Percentiles rank a stretch among this genome's conserved stretches.
These are phyloP conservation scores for Acanthamoeba healyi DNA, from an alignment of 208 protist genomes.

Conservation along the genomic window DNA sequence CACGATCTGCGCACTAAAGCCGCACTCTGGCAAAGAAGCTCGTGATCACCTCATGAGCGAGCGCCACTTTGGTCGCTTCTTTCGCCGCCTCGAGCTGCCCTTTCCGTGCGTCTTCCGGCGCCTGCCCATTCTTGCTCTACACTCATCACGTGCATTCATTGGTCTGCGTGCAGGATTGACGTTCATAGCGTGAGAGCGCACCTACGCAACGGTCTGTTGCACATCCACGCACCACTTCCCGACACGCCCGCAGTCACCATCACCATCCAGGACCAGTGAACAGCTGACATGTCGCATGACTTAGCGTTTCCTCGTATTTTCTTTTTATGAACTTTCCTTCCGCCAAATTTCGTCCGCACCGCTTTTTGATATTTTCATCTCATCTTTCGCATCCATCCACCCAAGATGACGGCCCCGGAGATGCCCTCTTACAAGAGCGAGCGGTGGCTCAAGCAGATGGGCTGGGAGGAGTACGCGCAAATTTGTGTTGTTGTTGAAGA, in stretches of 20 bases:
- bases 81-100: neutral
- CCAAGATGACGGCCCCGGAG: neutral
- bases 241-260: neutral
- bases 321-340: no score
- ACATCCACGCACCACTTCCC: neutral
- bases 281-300: no score
- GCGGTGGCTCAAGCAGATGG: constrained; percentile 1
- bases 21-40: neutral
- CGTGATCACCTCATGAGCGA: neutral
- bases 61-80: constrained; percentile 43
- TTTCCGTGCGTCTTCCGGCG: neutral
- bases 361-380: no score
- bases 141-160: no score
- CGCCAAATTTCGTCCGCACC: no score
- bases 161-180: neutral
- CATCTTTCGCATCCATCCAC: no score
- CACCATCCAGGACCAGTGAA: neutral
- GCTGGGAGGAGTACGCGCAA: neutral
- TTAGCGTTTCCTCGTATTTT: no score
- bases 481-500: no score
- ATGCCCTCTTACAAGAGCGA: neutral
- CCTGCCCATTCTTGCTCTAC: no score
- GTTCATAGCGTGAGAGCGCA: neutral
- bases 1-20: constrained; percentile 24
- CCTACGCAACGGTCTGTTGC: neutral